Base-by-base conservation (phyloP, 2,329 filamentous ascomycete species). In the Botryotinia globosa region DNA sequence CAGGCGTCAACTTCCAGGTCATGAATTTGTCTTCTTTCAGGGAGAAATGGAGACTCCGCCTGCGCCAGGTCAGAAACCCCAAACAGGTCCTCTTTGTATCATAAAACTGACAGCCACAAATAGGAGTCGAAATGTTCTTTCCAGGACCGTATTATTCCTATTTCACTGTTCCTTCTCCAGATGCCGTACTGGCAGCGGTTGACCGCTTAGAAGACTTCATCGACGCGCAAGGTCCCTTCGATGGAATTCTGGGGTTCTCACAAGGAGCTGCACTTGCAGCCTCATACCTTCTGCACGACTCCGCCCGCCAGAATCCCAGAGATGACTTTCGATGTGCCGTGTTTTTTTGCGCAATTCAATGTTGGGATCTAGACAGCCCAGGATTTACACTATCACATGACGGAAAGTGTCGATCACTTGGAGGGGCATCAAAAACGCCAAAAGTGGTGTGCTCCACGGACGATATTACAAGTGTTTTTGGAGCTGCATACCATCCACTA, bases 241-340 rank as follows among this genome's bases (percentile, higher is more conserved):
- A 86, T 73, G 88, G 85, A 5, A 85, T 90, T 63, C 82, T 90
- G 20, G 88, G 88, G 1, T 90, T 89, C 76, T 89, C 87, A 0
- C 88, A 90, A 77, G 88, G 88, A 3, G 87, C 88, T 2, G 86
- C 85, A 32, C 51, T 56, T 56, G 51, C 51, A 9, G n/a, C 51
- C 51, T 56, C 51, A 29, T 56, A 29, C 6, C n/a, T 56, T 56
- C 14, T 56, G 14, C 51, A 32, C n/a, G n/a, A 56, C 51, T 56
- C 51, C 25, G 29, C 51, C 14, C 51, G 51, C n/a, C 51, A 29
- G 7, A 14, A 29, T 56, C 51, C 51, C 6, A 29, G 51, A 56
- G 51, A 56, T 32, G 14, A 29, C n/a, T 56, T 56, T 18, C 51
- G n/a, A 29, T 56, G 51, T 56, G 51, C n/a, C 51, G 51, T 56